Percentiles rank a stretch among this genome's conserved stretches.
These are phyloP conservation scores for Podaxis sp. DNA, from an alignment of 768 basidiomycete genomes.

Conservation along the genomic window DNA sequence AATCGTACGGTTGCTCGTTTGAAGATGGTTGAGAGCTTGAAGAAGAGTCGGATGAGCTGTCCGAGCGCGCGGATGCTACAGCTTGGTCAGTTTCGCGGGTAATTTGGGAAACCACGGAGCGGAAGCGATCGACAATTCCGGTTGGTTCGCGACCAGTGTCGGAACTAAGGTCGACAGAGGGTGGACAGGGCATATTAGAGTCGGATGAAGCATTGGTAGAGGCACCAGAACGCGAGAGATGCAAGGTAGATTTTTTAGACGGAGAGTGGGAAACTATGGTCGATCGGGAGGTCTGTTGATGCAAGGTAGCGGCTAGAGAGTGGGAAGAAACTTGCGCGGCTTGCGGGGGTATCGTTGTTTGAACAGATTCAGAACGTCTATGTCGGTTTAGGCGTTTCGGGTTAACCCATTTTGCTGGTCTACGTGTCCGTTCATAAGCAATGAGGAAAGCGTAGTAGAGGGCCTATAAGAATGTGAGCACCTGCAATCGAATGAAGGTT, in stretches of 20 bases:
- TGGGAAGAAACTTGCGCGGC: conserved; percentile 1
- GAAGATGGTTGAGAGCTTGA: conserved; percentile 1
- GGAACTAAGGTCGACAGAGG: conserved; percentile 10
- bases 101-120: conserved; percentile 48
- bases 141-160: conserved; percentile 37
- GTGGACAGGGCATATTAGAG: background rate
- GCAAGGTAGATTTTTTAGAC: conserved; percentile 8
- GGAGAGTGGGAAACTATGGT: conserved; percentile 13
- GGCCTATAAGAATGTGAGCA: conserved; percentile 7
- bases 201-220: background rate
- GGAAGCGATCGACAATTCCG: conserved; percentile 51
- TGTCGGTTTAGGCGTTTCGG: conserved; percentile 18
- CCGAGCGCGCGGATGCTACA: conserved; percentile 34
- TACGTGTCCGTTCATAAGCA: conserved; percentile 26
- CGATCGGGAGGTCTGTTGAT: conserved; percentile 15
- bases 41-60: conserved; percentile 21
- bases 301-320: background rate
- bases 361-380: conserved; percentile 3
- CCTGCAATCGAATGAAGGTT: conserved; percentile 3
- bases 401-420: conserved; percentile 19
- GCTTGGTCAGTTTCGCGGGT: conserved; percentile 53
- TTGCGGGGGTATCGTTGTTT: background rate
- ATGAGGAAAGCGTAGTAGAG: conserved; percentile 13
- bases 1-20: conserved; percentile 24
- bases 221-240: conserved; percentile 5